These are phyloP conservation scores for Clavulina sp. DNA, from an alignment of 768 basidiomycete species.

Conservation along the genomic window DNA sequence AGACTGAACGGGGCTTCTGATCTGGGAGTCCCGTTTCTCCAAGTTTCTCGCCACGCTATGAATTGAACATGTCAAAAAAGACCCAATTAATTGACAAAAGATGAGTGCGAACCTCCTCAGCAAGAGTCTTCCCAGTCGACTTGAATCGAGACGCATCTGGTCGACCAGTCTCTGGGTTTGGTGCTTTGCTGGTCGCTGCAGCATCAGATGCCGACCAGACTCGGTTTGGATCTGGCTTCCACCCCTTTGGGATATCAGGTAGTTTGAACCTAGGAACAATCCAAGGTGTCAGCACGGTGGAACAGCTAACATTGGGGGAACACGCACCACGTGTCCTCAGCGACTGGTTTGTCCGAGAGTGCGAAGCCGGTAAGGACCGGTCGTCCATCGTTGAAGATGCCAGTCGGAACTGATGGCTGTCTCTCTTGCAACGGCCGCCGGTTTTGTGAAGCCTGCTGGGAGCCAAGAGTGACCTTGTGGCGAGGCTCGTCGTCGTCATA, in stretches of 20 bases:
- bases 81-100: slow-evolving; percentile 9
- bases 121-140: slow-evolving; percentile 31
- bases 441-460: neutral
- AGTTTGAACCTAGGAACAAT: slow-evolving; percentile 49
- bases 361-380: slow-evolving; percentile 61
- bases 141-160: slow-evolving; percentile 7
- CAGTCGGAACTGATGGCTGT: slow-evolving; percentile 10
- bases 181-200: neutral
- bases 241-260: slow-evolving; percentile 64
- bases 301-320: slow-evolving; percentile 1
- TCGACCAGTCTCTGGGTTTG: neutral
- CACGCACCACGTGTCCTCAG: slow-evolving; percentile 51
- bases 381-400: slow-evolving; percentile 56
- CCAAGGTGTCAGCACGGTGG: slow-evolving; percentile 10
- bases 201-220: slow-evolving; percentile 32
- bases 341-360: slow-evolving; percentile 45
- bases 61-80: neutral
- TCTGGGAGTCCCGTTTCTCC: slow-evolving; percentile 64
- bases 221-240: slow-evolving; percentile 69
- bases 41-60: slow-evolving; percentile 61
- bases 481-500: slow-evolving; percentile 55
- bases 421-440: neutral
- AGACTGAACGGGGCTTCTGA: slow-evolving; percentile 56
- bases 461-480: slow-evolving; percentile 23
- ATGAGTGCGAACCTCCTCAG: slow-evolving; percentile 43